A percentile compares a stretch with the other conserved stretches of the same genome.
phyloP scores from a whole-genome alignment of 2,329 filamentous ascomycete genomes.

The Plectosphaerella plurivora region DNA sequence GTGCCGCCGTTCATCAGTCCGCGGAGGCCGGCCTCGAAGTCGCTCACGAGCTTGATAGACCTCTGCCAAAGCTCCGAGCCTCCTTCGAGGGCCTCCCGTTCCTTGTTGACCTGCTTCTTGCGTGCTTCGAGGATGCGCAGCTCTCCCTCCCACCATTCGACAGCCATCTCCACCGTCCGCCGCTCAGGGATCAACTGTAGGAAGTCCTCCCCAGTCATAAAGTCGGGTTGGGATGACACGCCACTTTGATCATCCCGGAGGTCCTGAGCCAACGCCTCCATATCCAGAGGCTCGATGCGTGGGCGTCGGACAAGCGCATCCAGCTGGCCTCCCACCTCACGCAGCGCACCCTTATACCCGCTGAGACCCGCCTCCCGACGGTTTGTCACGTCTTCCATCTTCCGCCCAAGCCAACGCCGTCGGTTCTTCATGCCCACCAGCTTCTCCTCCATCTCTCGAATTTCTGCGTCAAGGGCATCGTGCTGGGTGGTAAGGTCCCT shows the following conservation, averaged over 20 bases:
- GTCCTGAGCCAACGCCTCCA: constrained; percentile 30
- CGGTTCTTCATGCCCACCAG: constrained; percentile 56
- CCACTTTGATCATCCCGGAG: background rate
- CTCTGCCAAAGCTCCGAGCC: constrained; percentile 65
- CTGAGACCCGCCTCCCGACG: constrained; percentile 66
- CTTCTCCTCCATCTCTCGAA: constrained; percentile 60
- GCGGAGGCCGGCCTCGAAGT: constrained; percentile 63
- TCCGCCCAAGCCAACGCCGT: constrained; percentile 53
- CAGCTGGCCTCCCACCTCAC: constrained; percentile 61
- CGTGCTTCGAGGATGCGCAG: constrained; percentile 49
- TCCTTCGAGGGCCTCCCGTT: constrained; percentile 62
- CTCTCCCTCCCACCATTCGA: constrained; percentile 66
- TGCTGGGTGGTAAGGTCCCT: constrained; percentile 53
- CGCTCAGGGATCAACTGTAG: constrained; percentile 57
- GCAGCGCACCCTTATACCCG: constrained; percentile 64
- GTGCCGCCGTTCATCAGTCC: constrained; percentile 41
- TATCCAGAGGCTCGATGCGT: constrained; percentile 48
- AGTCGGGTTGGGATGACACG: background rate
- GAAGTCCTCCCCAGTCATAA: constrained; percentile 43
- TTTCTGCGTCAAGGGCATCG: constrained; percentile 53
- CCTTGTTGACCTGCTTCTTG: constrained; percentile 52
- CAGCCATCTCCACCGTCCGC: constrained; percentile 66
- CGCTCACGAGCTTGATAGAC: constrained; percentile 51
- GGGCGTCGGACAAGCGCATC: constrained; percentile 54
- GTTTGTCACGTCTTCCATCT: constrained; percentile 60